Conservation (phyloP, 805 yeast genomes). For the Kazachstania taianensis region DNA sequence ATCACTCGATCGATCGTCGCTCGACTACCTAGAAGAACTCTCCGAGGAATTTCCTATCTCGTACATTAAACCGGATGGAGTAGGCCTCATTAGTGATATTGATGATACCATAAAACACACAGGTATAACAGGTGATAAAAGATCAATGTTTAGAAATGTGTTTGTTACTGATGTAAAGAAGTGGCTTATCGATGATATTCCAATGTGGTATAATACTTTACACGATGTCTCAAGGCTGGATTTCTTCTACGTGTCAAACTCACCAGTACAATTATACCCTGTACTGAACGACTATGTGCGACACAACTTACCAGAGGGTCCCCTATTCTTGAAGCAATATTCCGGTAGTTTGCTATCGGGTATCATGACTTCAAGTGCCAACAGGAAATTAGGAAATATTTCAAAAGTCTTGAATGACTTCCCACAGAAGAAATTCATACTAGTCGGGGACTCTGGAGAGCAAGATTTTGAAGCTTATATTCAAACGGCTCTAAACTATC, state of each 20-base stretch:
- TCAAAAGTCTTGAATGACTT: constrained; percentile 59
- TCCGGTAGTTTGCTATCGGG: constrained; percentile 71
- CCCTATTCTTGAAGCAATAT: constrained; percentile 81
- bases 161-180: constrained; percentile 53
- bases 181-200: constrained; percentile 69
- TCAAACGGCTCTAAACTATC: constrained; percentile 51
- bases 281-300: constrained; percentile 29
- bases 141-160: constrained; percentile 70
- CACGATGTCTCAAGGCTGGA: constrained; percentile 34
- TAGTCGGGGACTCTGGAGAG: constrained; percentile 95
- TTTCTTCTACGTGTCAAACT: constrained; percentile 91
- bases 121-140: constrained; percentile 81
- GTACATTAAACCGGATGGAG: constrained; percentile 33
- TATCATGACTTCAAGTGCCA: constrained; percentile 77
- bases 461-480: constrained; percentile 87
- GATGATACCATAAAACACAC: constrained; percentile 91
- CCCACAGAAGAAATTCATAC: constrained; percentile 63
- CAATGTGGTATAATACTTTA: constrained; percentile 58
- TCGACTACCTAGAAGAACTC: constrained; percentile 9
- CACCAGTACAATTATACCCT: constrained; percentile 83
- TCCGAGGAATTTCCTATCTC: constrained; percentile 11
- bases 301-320: constrained; percentile 59
- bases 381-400: constrained; percentile 63
- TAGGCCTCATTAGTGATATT: constrained; percentile 77
- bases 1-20: constrained; percentile 16